Conservation (phyloP, 2,329 filamentous ascomycete species). For the Bipolaris cookei region DNA sequence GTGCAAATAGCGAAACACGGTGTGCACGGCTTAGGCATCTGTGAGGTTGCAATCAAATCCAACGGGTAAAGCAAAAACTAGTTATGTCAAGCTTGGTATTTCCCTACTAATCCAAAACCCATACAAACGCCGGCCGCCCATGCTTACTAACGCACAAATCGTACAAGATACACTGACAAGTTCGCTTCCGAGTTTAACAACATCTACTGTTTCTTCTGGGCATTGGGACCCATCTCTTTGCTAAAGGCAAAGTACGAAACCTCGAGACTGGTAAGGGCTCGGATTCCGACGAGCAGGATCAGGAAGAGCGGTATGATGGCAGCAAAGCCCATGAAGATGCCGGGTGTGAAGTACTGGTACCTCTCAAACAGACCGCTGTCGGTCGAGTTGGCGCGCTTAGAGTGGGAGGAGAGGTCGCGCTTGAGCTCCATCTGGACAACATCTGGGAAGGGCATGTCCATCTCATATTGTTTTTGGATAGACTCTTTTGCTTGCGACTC, state of each 20-base stretch:
- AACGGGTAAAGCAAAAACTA: constrained; percentile 1
- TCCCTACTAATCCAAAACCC: constrained; percentile 13
- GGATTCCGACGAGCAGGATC: constrained; percentile 80
- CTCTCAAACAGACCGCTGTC: constrained; percentile 73
- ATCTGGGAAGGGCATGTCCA: constrained; percentile 66
- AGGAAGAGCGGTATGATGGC: constrained; percentile 72
- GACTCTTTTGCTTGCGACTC: constrained; percentile 32
- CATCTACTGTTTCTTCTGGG: constrained; percentile 76
- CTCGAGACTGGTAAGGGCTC: constrained; percentile 77
- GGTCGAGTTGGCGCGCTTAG: constrained; percentile 30
- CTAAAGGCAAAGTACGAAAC: constrained; percentile 95
- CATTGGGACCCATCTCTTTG: constrained; percentile 89
- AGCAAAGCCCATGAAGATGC: constrained; percentile 85
- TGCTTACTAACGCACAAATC: constrained; percentile 18
- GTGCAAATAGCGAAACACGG: neutral
- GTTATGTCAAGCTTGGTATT: constrained; percentile 15
- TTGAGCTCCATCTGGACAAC: constrained; percentile 75
- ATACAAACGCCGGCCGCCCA: constrained; percentile 13
- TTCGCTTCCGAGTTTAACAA: neutral
- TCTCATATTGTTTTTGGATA: constrained; percentile 62
- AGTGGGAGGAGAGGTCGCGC: constrained; percentile 60
- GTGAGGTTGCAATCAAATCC: neutral
- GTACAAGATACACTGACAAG: constrained; percentile 11
- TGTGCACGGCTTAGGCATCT: neutral
- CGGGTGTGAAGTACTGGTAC: constrained; percentile 93